Base-by-base conservation (phyloP, 495 filamentous ascomycete species). In the Penicillium fimorum region DNA sequence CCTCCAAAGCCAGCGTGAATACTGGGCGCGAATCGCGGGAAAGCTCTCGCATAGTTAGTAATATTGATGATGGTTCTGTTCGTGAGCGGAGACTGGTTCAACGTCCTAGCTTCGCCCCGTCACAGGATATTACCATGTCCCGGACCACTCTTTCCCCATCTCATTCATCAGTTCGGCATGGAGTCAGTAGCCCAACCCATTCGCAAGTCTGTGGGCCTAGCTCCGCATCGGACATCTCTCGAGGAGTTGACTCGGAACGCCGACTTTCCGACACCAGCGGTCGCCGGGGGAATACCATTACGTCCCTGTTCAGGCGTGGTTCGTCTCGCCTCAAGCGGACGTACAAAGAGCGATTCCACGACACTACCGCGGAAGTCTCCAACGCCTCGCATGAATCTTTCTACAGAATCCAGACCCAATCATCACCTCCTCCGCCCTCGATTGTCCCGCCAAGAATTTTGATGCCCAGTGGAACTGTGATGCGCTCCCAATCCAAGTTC, bases 371-470 rank as follows among this genome's bases (percentile, higher is more conserved):
- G 0, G 80, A 86, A 9, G 89, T 91, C 62, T 91, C 91, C 22
- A 95, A 94, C 58, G 88, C 90, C 3, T 96, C 92, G 11, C 81
- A 90, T 62, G 92, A 96, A 64, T 94, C 90, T 2, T 84, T 88
- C 68, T 77, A 79, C 47, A 80, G 77, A 32, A 63, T 75, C 22
- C 67, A 71, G 27, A 72, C 74, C 4, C 72, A 71, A 22, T 67
- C 70, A n/a, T 70, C 72, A 8, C 69, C 63, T 3, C 70, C 72
- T 37, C 61, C 66, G 5, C 53, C 68, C 10, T 66, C 67, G 15
- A 1, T 59, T 9, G 53, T 64, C 17, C 73, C 78, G 15, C 76
- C 80, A 0, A 72, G 77, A 56, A 68, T 64, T 37, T 74, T 73
- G 56, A 70, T 70, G 42, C 75, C 74, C 35, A 79, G 82, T 9